Evolutionary conservation across 73 alveolate species (phyloP).

Genomic region (Stentor coeruleus): DNA sequence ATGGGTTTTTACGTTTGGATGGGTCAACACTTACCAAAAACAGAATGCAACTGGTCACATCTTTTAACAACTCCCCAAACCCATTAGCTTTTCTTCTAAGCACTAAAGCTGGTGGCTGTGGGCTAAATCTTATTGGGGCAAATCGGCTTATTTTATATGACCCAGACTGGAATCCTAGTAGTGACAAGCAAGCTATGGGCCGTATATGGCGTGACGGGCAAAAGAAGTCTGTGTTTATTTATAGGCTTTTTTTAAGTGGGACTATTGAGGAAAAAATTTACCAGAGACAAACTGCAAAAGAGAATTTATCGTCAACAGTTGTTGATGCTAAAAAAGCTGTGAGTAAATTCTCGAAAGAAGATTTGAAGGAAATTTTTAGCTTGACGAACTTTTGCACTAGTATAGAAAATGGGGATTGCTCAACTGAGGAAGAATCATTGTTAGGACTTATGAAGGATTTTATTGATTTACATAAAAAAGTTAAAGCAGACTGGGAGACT

Average conservation of each 20-base stretch:
- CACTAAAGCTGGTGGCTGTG: constrained; percentile 80
- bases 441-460: neutral
- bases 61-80: constrained; percentile 19
- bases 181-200: constrained; percentile 89
- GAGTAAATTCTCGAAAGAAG: constrained; percentile 2
- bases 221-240: constrained; percentile 77
- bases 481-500: neutral
- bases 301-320: constrained; percentile 33
- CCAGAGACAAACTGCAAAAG: constrained; percentile 60
- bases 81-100: constrained; percentile 51
- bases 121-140: constrained; percentile 70
- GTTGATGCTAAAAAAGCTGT: constrained; percentile 38
- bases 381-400: neutral
- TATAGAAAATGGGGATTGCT: constrained; percentile 4
- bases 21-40: constrained; percentile 33
- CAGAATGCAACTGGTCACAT: constrained; percentile 34
- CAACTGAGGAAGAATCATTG: neutral
- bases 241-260: constrained; percentile 76
- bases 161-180: constrained; percentile 80
- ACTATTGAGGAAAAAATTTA: constrained; percentile 87
- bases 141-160: constrained; percentile 65
- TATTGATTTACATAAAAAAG: neutral
- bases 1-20: constrained; percentile 39
- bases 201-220: constrained; percentile 90
- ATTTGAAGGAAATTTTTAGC: constrained; percentile 16